Base-by-base conservation (phyloP, 2,329 filamentous ascomycete genomes). In the Tolypocladium album region DNA sequence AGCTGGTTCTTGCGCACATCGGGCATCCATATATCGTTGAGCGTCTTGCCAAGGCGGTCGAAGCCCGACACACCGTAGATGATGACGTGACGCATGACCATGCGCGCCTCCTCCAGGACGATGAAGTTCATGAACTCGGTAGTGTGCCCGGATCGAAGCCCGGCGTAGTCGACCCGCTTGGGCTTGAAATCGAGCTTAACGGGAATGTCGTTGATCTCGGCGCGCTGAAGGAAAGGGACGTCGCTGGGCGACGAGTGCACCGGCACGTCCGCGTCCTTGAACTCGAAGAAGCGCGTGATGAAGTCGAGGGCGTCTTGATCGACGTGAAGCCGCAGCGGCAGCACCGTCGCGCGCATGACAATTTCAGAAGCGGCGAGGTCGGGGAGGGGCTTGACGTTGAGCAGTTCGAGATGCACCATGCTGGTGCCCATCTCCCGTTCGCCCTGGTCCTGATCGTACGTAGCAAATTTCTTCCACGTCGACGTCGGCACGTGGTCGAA, bases 81-180 rank as follows among this genome's bases (percentile, higher is more conserved):
- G 66, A 99, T 97, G 34, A 90, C 89, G 70, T 93, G 92, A 15
- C 89, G 85, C 58, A 99, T 82, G 8, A 88, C 84, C 81, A 99
- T 89, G 62, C 93, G 87, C 2, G 94, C 87, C 64, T 90, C 88
- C 66, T 99, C 94, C 1, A 99, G 83, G 17, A 93, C 89, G 64
- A 99, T 83, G 71, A 99, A 97, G 72, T 99, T 99, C 92, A 97
- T 97, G 69, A 99, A 96, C 72, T 99, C 94, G 0, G 91, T 96
- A 0, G 94, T 97, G 65, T 90, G 91, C 1, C 94, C 94, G 1
- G 94, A 97, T 34, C 92, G 87, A 4, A 99, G 82, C 4, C 92
- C 92, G 0, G 87, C 90, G 67, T 99, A 99, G 72, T 99, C 93
- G 22, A 99, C 90, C n/a, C 91, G 86, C 74, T 99, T 97, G 11